Evolutionary conservation across 495 filamentous ascomycete genomes (phyloP).

Genomic region (Jackrogersella minutella): DNA sequence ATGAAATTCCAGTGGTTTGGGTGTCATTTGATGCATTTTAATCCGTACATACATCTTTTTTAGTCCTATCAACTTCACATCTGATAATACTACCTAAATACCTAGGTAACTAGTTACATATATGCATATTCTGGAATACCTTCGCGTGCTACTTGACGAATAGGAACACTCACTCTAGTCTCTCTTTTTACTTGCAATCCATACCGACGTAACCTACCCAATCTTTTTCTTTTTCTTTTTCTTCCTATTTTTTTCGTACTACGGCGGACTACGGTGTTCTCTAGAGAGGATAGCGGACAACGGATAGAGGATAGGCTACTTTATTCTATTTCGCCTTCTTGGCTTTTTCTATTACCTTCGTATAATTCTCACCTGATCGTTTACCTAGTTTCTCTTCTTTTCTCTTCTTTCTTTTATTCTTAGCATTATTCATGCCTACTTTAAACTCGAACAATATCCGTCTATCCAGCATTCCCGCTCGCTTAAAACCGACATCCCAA

Average conservation of each 20-base stretch:
- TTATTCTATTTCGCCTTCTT: neutral
- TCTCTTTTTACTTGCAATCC: slow-evolving; percentile 16
- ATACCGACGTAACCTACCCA: slow-evolving; percentile 1
- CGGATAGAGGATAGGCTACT: neutral
- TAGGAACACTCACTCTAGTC: slow-evolving; percentile 28
- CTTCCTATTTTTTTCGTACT: slow-evolving; percentile 1
- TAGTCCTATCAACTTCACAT: slow-evolving; percentile 20
- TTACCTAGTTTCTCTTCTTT: neutral
- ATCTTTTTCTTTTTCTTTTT: too few relatives aligned
- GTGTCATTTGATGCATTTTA: slow-evolving; percentile 31
- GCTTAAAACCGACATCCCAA: slow-evolving; percentile 31
- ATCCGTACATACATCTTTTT: too few relatives aligned
- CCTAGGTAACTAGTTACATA: too few relatives aligned
- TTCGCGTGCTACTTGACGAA: slow-evolving; percentile 15
- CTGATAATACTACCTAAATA: too few relatives aligned
- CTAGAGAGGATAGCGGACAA: neutral
- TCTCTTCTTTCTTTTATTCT: neutral
- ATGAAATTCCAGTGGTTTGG: slow-evolving; percentile 10
- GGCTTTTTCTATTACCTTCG: neutral
- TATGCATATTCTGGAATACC: slow-evolving; percentile 2
- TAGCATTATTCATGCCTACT: slow-evolving; percentile 3
- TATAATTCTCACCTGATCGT: slow-evolving; percentile 17
- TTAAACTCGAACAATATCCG: slow-evolving; percentile 29
- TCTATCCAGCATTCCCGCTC: slow-evolving; percentile 36
- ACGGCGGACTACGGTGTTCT: too few relatives aligned